These are phyloP conservation scores for Ogataea thermomethanolica DNA, from an alignment of 805 yeast genomes.

Conservation along the genomic window DNA sequence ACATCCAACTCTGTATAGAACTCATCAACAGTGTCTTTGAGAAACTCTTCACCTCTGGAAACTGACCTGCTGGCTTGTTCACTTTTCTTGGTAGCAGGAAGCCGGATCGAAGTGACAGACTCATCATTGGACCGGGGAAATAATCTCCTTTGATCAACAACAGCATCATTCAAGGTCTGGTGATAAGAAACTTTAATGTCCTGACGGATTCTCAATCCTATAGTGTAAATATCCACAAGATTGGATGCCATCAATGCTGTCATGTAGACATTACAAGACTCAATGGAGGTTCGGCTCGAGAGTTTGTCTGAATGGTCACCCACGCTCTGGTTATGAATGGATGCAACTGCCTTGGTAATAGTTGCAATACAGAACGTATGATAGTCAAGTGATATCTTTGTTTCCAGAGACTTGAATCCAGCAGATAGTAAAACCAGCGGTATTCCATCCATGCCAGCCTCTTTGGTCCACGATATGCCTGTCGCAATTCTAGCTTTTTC, in stretches of 20 bases:
- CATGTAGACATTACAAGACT: constrained; percentile 54
- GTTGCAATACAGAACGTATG: constrained; percentile 74
- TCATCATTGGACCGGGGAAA: not conserved
- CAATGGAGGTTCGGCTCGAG: constrained; percentile 47
- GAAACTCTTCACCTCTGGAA: constrained; percentile 8
- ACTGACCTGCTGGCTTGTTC: not conserved
- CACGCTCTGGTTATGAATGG: constrained; percentile 67
- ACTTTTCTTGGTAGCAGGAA: not conserved
- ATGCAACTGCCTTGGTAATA: constrained; percentile 45
- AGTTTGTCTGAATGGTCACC: constrained; percentile 55
- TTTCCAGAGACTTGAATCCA: constrained; percentile 51
- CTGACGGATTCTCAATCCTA: constrained; percentile 65
- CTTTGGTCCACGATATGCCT: constrained; percentile 67
- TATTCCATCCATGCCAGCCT: constrained; percentile 40
- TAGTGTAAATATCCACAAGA: constrained; percentile 69
- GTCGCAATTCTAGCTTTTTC: constrained; percentile 53
- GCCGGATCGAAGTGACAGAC: not conserved
- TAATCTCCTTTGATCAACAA: not conserved
- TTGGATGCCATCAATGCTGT: constrained; percentile 88
- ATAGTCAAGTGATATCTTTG: constrained; percentile 74
- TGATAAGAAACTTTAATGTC: constrained; percentile 70
- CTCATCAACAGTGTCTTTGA: constrained; percentile 33
- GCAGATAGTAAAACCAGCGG: constrained; percentile 67
- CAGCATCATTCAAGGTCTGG: constrained; percentile 63
- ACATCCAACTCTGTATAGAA: constrained; percentile 70